Evolutionary conservation across 2,329 filamentous ascomycete species (phyloP), one percentile per base, ranked within the genome.

Genomic region (Beauveria caledonica): DNA sequence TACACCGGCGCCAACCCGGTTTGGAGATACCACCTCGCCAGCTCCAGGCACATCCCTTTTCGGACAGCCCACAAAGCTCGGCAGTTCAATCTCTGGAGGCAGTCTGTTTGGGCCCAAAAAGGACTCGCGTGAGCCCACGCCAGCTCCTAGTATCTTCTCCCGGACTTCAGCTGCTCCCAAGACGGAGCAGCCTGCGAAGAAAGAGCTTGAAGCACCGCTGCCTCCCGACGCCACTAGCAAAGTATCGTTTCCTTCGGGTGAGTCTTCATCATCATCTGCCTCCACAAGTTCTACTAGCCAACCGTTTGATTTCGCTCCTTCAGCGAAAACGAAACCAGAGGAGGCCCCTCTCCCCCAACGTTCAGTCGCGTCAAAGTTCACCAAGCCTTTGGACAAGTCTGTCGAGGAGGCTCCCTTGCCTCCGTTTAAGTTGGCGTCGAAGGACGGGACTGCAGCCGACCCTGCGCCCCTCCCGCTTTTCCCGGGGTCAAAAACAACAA

Each of bases 211-310:
- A 46, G 49, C 52, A 5, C 78, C 78, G 63, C 69, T 80, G 11
- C 78, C 79, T 33, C 79, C 78, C 27, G 78, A 80, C 63, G 71
- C 77, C 66, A 80, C 74, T 62, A 81, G 78, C 76, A 80, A 78
- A 73, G 69, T 71, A 63, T 68, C 70, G 60, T 80, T 75, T 66
- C 70, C 73, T 61, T 65, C 79, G 60, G 76, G 74, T 62, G 76
- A 78, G 63, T 77, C 76, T 55, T 76, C 75, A 52, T 77, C 76
- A 57, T 79, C 77, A 62, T 80, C 77, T 62, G 70, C 72, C 64
- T 70, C 70, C 59, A 73, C 76, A 66, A 68, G 68, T 65, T 58
- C 45, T 44, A 48, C 62, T 50, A 65, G 63, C 57, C 67, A 67
- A 64, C 71, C 71, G 62, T 68, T 68, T 63, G 66, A 63, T 67